Percentiles rank a stretch among this genome's conserved stretches.
phyloP scores from a whole-genome alignment of 129 eudicot genomes.

The Flaveria robusta region DNA sequence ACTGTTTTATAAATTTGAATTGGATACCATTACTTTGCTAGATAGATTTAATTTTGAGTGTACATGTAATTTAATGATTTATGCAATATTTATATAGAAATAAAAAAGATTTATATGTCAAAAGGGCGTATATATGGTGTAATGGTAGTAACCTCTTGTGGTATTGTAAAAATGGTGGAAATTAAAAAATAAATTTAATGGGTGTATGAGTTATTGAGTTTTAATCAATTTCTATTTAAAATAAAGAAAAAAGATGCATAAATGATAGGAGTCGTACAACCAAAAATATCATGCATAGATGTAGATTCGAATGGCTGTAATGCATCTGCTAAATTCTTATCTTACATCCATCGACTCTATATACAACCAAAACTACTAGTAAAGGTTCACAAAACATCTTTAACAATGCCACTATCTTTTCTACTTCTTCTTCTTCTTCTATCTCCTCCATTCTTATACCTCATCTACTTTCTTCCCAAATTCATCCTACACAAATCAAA shows the following conservation, averaged over 20 bases:
- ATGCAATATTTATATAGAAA: background rate
- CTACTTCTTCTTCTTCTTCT: conserved; percentile 12
- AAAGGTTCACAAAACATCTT: conserved; percentile 2
- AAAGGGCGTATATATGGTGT: background rate
- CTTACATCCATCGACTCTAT: too few relatives aligned
- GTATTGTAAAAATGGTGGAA: too few relatives aligned
- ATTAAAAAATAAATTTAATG: too few relatives aligned
- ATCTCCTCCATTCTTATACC: conserved; percentile 20
- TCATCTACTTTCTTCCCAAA: conserved; percentile 29
- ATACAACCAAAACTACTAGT: background rate
- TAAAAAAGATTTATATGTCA: too few relatives aligned
- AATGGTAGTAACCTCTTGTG: too few relatives aligned
- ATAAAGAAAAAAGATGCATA: too few relatives aligned
- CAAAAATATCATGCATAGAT: background rate
- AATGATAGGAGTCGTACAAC: too few relatives aligned
- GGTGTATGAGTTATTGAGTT: too few relatives aligned
- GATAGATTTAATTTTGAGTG: background rate
- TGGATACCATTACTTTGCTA: too few relatives aligned
- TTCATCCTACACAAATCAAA: conserved; percentile 13
- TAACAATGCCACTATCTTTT: background rate
- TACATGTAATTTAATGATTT: background rate
- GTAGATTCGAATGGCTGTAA: background rate
- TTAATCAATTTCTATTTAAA: too few relatives aligned
- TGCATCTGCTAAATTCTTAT: background rate
- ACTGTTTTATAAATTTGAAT: too few relatives aligned